Evolutionary conservation across 108 stramenopile species (phyloP), one percentile per base, ranked within the genome.

Genomic region (Cyclotella baltica): DNA sequence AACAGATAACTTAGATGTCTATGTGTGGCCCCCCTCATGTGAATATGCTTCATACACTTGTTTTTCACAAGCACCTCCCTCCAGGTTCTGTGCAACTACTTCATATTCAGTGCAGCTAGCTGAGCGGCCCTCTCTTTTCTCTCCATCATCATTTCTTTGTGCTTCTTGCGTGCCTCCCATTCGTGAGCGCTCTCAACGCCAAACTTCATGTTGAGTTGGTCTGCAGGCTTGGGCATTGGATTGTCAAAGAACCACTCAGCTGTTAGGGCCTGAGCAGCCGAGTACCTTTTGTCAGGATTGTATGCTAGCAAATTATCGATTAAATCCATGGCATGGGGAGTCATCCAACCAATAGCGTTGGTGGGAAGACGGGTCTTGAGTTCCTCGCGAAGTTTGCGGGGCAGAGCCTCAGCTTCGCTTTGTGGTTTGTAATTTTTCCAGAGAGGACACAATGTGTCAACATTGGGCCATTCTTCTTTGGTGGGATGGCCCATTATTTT

Each of bases 161-260:
- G 90, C 56, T 95, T 95, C 57, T 84, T 83, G 31, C 90, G 86
- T 59, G 88, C 81, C 23, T 85, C 90, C 88, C 88, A 88, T 61
- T 96, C 95, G 61, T 96, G 95, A 13, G 89, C 92, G 36, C 88
- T 91, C 2, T 85, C 75, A 19, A 96, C 89, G 51, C 87, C 69
- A 70, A 96, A 92, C 53, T 89, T 91, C 95, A 96, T 96, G 47
- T 82, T 76, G 56, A 96, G 89, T 48, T 96, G 71, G n/a, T 85
- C 65, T 1, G 92, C 88, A 61, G 83, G 67, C 76, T 96, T 96
- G 27, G 89, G 81, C 33, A 93, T 83, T 0, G 95, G 95, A 53
- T 83, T 84, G 15, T 96, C 95, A 66, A 89, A 95, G 76, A 96
- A 96, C 78, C 92, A 96, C 8, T 96, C 95, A 2, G 95, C 95